Percentiles rank a stretch among this genome's conserved stretches.
phyloP scores from a whole-genome alignment of 768 basidiomycete species.

The Sporobolomyces pararoseus region DNA sequence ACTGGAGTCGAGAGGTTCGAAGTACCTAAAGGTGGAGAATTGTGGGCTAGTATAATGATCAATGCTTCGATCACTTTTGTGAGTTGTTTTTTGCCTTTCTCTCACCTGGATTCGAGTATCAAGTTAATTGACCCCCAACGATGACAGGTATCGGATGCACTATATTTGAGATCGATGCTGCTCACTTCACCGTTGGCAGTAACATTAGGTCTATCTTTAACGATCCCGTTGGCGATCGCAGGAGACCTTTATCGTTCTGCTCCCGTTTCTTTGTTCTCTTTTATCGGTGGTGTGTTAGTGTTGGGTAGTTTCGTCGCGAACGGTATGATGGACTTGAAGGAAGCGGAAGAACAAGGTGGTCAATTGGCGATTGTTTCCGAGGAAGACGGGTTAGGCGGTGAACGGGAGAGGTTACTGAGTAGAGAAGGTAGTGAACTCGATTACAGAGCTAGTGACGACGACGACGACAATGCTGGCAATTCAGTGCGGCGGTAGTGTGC shows the following conservation, averaged over 20 bases:
- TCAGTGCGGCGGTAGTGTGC: not conserved
- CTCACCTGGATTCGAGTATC: not conserved
- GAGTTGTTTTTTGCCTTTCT: not conserved
- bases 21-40: conserved; percentile 58
- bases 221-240: conserved; percentile 83
- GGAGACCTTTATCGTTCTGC: conserved; percentile 65
- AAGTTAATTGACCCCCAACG: conserved; percentile 45
- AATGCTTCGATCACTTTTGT: conserved; percentile 55
- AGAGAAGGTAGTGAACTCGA: not conserved
- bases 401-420: conserved; percentile 45
- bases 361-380: not conserved
- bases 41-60: conserved; percentile 56
- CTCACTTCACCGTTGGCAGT: conserved; percentile 93
- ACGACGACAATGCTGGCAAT: not conserved
- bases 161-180: conserved; percentile 86
- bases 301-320: conserved; percentile 71
- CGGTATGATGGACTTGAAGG: conserved; percentile 53
- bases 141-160: conserved; percentile 48
- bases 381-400: conserved; percentile 53
- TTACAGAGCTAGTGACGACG: conserved; percentile 4
- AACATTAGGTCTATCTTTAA: conserved; percentile 85
- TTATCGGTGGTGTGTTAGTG: conserved; percentile 72
- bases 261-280: conserved; percentile 50
- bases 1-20: conserved; percentile 70
- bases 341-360: conserved; percentile 34